Evolutionary conservation across 1,284 basidiomycete species (phyloP), one percentile per base, ranked within the genome.

Genomic region (Pseudozyma pruni): DNA sequence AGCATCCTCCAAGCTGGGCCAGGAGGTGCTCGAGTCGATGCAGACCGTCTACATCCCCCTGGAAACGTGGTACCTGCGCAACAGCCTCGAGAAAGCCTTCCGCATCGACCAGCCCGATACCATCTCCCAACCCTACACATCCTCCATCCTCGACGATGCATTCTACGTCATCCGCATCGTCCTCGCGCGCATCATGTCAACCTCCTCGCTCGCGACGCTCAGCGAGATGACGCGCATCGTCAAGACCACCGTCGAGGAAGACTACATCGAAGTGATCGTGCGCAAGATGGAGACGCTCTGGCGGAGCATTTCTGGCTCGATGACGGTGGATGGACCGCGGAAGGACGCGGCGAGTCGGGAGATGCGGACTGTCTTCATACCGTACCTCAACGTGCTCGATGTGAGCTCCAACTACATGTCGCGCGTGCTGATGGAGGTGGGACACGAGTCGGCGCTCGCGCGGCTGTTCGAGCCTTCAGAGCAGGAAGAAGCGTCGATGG

Each of bases 51-150:
- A 96, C 79, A 86, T 90, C 34, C 93, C 94, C 1, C 85, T 98
- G 58, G 95, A 98, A 82, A 84, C 89, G 4, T 98, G 94, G 94
- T 97, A 94, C 82, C 87, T 90, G 16, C 88, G 91, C n/a, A 89
- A 87, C 11, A 90, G 89, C 55, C 89, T 96, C 43, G 91, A 95
- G 78, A 94, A 94, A 86, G 50, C 58, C 17, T 40, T 61, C 42
- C 51, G 61, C 41, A 40, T 63, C 45, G 74, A 52, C 33, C 51
- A 70, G 20, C 59, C 73, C 2, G 80, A 81, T 31, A 63, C 69
- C 20, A 37, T 48, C 1, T 61, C 72, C 3, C 63, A 49, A 3
- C 76, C 80, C 0, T 66, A 75, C 46, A 73, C 75, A 6, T 75
- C 78, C 2, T 78, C 79, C 3, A 56, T 82, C 32, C 74, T 79